Base-by-base conservation (phyloP, 208 protist genomes). In the Endotrypanum monterogeii region DNA sequence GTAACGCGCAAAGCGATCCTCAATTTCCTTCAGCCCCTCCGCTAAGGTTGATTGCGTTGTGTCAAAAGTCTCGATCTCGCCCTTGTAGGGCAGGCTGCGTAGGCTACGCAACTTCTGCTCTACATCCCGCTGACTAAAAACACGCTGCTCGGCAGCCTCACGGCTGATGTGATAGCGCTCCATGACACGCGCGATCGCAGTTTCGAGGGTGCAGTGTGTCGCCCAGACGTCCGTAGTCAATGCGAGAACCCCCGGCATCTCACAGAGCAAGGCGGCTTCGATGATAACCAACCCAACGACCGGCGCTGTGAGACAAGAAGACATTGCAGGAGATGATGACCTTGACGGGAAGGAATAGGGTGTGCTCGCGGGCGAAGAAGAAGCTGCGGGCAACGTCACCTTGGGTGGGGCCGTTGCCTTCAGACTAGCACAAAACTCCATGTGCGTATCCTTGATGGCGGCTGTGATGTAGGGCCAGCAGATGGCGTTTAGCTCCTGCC, bases 391-490 rank as follows among this genome's bases (percentile, higher is more conserved):
- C 37, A 32, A 61, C 35, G 2, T n/a, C 37, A 18, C 12, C 2
- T 39, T 12, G 7, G 25, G 18, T n/a, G 54, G 39, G 9, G 28
- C 16, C 28, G 66, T 1, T 58, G 28, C 32, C 20, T n/a, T 54
- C 0, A 54, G 11, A 32, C 58, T 30, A 30, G 67, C 55, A 14
- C 52, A 50, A 16, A 75, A 67, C 30, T 35, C 60, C 3, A 73
- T 65, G 62, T 83, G 54, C 41, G 86, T 73, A 12, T 76, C 74
- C 14, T 67, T 67, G 28, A 95, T 83, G 23, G 84, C 83, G n/a
- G 76, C 71, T 30, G 50, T 73, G 76, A 95, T 91, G 72, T 90
- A 83, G 0, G 91, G 91, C 87, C 88, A 90, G 76, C 88, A 95
- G 20, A 95, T 91, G 12, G 74, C 55, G 55, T 89, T 93, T 20